Evolutionary conservation across 768 basidiomycete genomes (phyloP).

Genomic region (Mycena vulgaris): DNA sequence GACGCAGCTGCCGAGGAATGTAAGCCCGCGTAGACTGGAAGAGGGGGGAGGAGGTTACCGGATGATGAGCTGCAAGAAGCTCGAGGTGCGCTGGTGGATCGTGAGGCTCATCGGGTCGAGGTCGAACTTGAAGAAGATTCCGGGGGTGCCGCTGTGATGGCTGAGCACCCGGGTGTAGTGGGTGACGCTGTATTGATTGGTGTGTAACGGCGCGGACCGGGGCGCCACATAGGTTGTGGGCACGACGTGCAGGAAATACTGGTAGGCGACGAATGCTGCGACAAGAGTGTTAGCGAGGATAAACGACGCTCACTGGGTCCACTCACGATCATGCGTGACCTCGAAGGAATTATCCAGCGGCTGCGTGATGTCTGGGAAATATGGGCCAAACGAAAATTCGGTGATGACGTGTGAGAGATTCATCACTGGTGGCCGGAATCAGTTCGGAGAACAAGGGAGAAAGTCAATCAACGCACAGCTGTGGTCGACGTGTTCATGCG

Average conservation of each 20-base stretch:
- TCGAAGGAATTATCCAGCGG: conserved; percentile 95
- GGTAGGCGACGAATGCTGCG: conserved; percentile 89
- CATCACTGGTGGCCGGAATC: conserved; percentile 74
- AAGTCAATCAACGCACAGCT: conserved; percentile 65
- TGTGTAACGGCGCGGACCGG: conserved; percentile 73
- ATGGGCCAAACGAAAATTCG: conserved; percentile 97
- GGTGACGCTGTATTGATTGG: conserved; percentile 95
- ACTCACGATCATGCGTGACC: conserved; percentile 75
- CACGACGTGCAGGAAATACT: conserved; percentile 96
- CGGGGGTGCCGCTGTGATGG: conserved; percentile 87
- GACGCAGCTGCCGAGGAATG: conserved; percentile 64
- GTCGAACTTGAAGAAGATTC: conserved; percentile 99
- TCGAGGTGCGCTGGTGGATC: conserved; percentile 90
- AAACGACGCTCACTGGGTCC: not conserved
- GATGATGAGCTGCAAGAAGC: conserved; percentile 86
- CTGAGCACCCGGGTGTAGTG: conserved; percentile 87
- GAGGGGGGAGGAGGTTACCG: conserved; percentile 53
- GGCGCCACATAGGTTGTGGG: conserved; percentile 94
- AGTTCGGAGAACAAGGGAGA: not conserved
- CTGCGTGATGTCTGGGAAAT: conserved; percentile 96
- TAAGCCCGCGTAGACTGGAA: not conserved
- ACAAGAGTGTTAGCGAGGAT: conserved; percentile 1
- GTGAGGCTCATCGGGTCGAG: conserved; percentile 91
- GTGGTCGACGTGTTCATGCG: conserved; percentile 90
- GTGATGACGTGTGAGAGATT: conserved; percentile 97